Conservation (phyloP, 176 grass and related monocot genomes). For the Triticum monococcum region DNA sequence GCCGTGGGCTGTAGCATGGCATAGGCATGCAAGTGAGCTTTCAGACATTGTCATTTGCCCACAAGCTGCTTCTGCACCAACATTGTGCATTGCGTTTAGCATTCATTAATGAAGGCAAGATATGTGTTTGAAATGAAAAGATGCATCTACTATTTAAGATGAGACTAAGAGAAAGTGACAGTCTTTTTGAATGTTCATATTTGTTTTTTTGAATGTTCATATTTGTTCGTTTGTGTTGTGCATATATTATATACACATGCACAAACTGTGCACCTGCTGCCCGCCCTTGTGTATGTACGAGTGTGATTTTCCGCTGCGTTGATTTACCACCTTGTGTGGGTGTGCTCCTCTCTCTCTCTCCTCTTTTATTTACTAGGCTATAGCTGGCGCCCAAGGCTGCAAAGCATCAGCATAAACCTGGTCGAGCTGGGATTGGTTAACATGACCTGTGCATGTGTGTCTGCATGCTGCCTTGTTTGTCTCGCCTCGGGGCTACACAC, state of each 20-base stretch:
- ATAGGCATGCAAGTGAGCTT: neutral
- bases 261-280: neutral
- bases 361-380: neutral
- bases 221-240: constrained; percentile 40
- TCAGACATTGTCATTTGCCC: neutral
- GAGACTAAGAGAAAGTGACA: neutral
- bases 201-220: constrained; percentile 41
- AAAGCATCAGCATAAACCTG: constrained; percentile 5
- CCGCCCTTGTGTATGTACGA: neutral
- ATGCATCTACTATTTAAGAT: neutral
- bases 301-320: neutral
- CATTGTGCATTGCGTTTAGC: neutral
- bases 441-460: constrained; percentile 9
- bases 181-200: constrained; percentile 45
- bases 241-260: no score
- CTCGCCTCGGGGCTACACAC: constrained; percentile 35
- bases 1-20: neutral
- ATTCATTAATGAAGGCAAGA: neutral
- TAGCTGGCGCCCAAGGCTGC: constrained; percentile 22
- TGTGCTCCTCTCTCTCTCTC: neutral
- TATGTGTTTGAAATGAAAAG: neutral
- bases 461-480: constrained; percentile 12
- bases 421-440: neutral
- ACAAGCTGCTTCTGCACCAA: neutral
- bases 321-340: neutral